These are phyloP conservation scores for Epichloe hybrida DNA, from an alignment of 2,329 filamentous ascomycete species.

Conservation along the genomic window DNA sequence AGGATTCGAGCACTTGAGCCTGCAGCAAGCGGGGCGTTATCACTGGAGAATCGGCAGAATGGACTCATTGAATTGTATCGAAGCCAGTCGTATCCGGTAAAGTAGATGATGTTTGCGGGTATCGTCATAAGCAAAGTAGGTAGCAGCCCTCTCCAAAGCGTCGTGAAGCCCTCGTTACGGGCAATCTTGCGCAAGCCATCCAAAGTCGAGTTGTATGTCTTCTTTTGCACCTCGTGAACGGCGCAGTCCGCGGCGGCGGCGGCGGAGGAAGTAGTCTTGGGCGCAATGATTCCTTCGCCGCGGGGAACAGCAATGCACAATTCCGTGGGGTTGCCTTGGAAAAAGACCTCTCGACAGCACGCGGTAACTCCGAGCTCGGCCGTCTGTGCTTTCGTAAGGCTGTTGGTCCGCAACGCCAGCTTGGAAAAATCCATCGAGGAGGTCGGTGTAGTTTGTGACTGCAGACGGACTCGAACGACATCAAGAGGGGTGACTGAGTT, in stretches of 20 bases:
- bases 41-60: slow-evolving; percentile 50
- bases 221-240: slow-evolving; percentile 72
- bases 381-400: slow-evolving; percentile 56
- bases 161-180: slow-evolving; percentile 73
- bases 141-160: slow-evolving; percentile 86
- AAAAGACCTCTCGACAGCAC: slow-evolving; percentile 95
- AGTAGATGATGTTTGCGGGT: slow-evolving; percentile 95
- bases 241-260: slow-evolving; percentile 57
- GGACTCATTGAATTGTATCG: slow-evolving; percentile 62
- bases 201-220: slow-evolving; percentile 77
- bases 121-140: slow-evolving; percentile 90
- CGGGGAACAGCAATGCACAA: slow-evolving; percentile 63
- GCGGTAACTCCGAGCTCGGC: slow-evolving; percentile 80
- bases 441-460: slow-evolving; percentile 55
- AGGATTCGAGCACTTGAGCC: slow-evolving; percentile 66
- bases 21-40: slow-evolving; percentile 66
- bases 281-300: slow-evolving; percentile 26
- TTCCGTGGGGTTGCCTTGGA: slow-evolving; percentile 73
- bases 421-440: slow-evolving; percentile 41
- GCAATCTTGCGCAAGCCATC: slow-evolving; percentile 92
- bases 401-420: slow-evolving; percentile 41
- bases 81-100: slow-evolving; percentile 94
- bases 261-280: slow-evolving; percentile 29
- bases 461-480: slow-evolving; percentile 86
- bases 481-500: slow-evolving; percentile 78